Evolutionary conservation across 1,139 yeast species (phyloP).

Genomic region (Meyerozyma smithsonii): DNA sequence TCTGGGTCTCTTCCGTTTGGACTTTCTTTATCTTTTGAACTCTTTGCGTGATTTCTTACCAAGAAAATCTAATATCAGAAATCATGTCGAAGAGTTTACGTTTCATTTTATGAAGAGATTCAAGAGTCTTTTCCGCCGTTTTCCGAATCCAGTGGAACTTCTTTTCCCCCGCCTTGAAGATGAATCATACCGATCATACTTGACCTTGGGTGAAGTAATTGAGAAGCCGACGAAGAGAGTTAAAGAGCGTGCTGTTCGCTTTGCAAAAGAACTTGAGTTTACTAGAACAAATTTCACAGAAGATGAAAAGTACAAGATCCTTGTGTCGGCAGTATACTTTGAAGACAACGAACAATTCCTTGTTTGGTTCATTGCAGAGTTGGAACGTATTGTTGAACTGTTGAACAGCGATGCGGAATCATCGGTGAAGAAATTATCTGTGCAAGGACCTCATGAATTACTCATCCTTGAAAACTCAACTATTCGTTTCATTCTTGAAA

Average conservation of each 20-base stretch:
- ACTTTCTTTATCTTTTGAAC: conserved; percentile 51
- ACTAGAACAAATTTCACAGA: conserved; percentile 23
- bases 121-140: conserved; percentile 39
- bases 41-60: conserved; percentile 30
- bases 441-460: conserved; percentile 19
- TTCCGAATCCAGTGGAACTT: conserved; percentile 66
- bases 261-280: conserved; percentile 38
- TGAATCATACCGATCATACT: conserved; percentile 29
- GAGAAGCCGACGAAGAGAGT: conserved; percentile 17
- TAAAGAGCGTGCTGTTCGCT: conserved; percentile 16
- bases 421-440: conserved; percentile 13
- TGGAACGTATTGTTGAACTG: conserved; percentile 27
- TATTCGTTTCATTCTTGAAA: conserved; percentile 26
- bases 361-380: conserved; percentile 38
- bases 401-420: conserved; percentile 11
- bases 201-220: conserved; percentile 49
- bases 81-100: conserved; percentile 63
- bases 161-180: conserved; percentile 61
- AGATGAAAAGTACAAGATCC: conserved; percentile 38
- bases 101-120: conserved; percentile 65
- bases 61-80: conserved; percentile 36
- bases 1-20: conserved; percentile 65
- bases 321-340: conserved; percentile 46
- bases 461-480: conserved; percentile 32
- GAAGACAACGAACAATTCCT: conserved; percentile 39